Base-by-base conservation (phyloP, 2,329 filamentous ascomycete genomes). In the Domatiomyces globalis region DNA sequence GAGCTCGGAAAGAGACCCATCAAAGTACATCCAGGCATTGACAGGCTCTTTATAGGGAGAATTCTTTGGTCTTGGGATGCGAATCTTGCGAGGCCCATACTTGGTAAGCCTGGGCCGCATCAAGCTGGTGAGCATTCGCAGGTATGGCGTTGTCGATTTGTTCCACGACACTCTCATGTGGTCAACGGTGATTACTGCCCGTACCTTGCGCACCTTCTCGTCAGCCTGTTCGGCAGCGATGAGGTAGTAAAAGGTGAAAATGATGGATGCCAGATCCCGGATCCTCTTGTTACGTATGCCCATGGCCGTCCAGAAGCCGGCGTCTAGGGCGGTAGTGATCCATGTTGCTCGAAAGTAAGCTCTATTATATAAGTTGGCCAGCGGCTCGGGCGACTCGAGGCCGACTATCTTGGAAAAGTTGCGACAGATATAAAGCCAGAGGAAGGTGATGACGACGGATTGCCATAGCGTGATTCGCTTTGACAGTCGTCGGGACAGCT, bases 261-360 rank as follows among this genome's bases (percentile, higher is more conserved):
- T 72, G 18, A 96, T 74, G 63, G 87, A 88, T 8, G 85, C 79
- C 12, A 95, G 64, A 65, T 96, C 89, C 42, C 88, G 77, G 43
- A 95, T 60, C 80, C 85, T 89, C 61, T 85, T 88, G 46, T 74
- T 74, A 51, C 79, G 79, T 57, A 98, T 89, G 62, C 81, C 84
- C 92, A 98, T 98, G 33, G 92, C 92, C 0, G 88, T 95, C 92
- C 92, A 98, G 67, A 95, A 98, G 1, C 92, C 92, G 5, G 92
- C 92, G 62, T 98, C 92, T 54, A 98, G 71, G 0, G 88, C 92
- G 0, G 92, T 98, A 49, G 92, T 82, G 15, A 96, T 80, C 92
- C 92, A 98, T 64, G 92, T 98, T 51, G 92, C 92, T 47, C 92
- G 83, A 67, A 95, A 98, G 71, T 94, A 98, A 25, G 85, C 82